phyloP scores from a whole-genome alignment of 495 filamentous ascomycete genomes.

The Schizothecium vesticola region DNA sequence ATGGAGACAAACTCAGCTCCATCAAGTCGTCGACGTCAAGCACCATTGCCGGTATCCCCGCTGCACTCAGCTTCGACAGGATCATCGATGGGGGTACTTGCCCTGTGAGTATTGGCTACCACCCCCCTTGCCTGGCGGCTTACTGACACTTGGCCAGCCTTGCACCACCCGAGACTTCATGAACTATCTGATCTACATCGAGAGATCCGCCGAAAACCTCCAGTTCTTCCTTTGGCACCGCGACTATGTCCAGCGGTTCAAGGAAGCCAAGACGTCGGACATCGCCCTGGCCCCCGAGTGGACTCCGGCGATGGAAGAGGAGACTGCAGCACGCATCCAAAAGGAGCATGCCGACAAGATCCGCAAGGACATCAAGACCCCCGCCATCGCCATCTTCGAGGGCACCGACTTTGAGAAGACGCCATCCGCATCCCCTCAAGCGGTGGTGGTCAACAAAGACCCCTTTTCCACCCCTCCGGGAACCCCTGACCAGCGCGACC shows the following conservation, averaged over 20 bases:
- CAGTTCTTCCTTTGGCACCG: slow-evolving; percentile 74
- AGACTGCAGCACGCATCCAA: slow-evolving; percentile 34
- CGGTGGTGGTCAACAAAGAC: slow-evolving; percentile 31
- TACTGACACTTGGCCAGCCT: slow-evolving; percentile 44
- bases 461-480: slow-evolving; percentile 53
- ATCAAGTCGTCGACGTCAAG: slow-evolving; percentile 20
- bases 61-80: slow-evolving; percentile 62
- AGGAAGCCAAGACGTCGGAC: slow-evolving; percentile 46
- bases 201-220: slow-evolving; percentile 68
- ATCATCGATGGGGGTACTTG: slow-evolving; percentile 70
- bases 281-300: slow-evolving; percentile 55
- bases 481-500: slow-evolving; percentile 29
- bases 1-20: slow-evolving; percentile 19
- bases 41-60: slow-evolving; percentile 50
- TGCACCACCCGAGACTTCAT: slow-evolving; percentile 72
- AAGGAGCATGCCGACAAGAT: slow-evolving; percentile 35
- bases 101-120: slow-evolving; percentile 51
- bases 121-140: background rate
- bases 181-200: slow-evolving; percentile 73
- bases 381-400: slow-evolving; percentile 40
- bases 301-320: slow-evolving; percentile 51
- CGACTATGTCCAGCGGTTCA: slow-evolving; percentile 60
- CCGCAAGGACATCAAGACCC: slow-evolving; percentile 22
- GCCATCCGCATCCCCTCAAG: slow-evolving; percentile 8
- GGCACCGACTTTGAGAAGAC: slow-evolving; percentile 55